These are phyloP conservation scores for Suillus ampliporus DNA, from an alignment of 768 basidiomycete species.

Conservation along the genomic window DNA sequence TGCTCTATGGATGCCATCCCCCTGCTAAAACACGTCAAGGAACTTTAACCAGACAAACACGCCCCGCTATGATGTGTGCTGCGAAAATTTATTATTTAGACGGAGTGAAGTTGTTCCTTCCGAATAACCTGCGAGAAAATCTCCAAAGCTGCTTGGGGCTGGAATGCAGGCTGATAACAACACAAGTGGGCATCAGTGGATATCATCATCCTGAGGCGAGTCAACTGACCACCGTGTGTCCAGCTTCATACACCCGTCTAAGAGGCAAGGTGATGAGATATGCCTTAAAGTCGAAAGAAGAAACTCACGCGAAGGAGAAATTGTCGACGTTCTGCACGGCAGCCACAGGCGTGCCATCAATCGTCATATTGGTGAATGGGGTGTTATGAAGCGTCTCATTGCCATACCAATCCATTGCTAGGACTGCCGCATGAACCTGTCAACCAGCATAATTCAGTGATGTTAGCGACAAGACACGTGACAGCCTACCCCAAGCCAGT, in stretches of 20 bases:
- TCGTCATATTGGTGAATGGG: slow-evolving; percentile 60
- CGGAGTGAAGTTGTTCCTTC: slow-evolving; percentile 59
- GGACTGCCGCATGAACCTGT: slow-evolving; percentile 42
- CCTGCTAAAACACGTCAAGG: background rate
- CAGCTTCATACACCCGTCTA: slow-evolving; percentile 61
- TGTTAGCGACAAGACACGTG: background rate
- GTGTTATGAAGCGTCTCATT: slow-evolving; percentile 45
- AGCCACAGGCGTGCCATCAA: slow-evolving; percentile 56
- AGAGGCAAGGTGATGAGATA: background rate
- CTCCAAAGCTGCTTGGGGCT: slow-evolving; percentile 59
- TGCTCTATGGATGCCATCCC: no score
- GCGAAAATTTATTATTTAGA: slow-evolving; percentile 23
- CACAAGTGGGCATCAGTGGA: background rate
- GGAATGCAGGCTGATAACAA: slow-evolving; percentile 58
- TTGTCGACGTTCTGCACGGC: slow-evolving; percentile 69
- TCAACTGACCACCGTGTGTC: slow-evolving; percentile 66
- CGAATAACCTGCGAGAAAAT: slow-evolving; percentile 63
- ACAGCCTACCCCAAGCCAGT: slow-evolving; percentile 41
- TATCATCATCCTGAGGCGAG: background rate
- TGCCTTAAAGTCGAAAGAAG: background rate
- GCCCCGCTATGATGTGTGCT: background rate
- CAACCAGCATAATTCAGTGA: background rate
- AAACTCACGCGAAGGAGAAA: slow-evolving; percentile 68
- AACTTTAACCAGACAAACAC: background rate
- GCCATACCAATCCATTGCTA: slow-evolving; percentile 54